Conservation (phyloP, 768 basidiomycete species). For the Pholiota molesta region DNA sequence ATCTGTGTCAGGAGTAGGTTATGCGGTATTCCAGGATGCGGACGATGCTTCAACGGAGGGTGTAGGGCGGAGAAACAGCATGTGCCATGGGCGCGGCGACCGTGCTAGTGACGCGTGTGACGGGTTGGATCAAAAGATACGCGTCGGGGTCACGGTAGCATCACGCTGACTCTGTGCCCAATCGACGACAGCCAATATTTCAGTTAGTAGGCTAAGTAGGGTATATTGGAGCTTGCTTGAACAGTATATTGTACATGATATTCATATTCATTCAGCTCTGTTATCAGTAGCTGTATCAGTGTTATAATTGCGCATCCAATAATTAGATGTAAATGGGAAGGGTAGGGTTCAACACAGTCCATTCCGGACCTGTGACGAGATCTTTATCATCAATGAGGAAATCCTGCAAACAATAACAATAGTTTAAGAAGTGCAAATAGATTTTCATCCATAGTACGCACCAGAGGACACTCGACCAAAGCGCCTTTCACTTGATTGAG, state of each 20-base stretch:
- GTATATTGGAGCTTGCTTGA: not conserved
- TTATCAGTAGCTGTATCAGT: not conserved
- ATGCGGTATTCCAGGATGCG: too few species aligned
- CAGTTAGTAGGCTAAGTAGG: too few species aligned
- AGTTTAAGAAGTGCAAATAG: constrained; percentile 6
- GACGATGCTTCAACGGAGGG: too few species aligned
- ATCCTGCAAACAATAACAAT: constrained; percentile 48
- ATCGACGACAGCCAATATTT: too few species aligned
- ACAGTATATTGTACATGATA: not conserved
- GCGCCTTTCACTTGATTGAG: constrained; percentile 70
- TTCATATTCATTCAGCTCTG: not conserved
- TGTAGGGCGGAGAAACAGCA: too few species aligned
- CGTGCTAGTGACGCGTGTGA: too few species aligned
- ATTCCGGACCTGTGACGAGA: constrained; percentile 70
- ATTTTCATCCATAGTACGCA: constrained; percentile 32
- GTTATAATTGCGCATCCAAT: not conserved
- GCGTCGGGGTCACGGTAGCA: too few species aligned
- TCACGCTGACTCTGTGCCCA: too few species aligned
- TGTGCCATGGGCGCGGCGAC: too few species aligned
- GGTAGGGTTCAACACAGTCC: constrained; percentile 75
- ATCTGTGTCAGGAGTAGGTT: too few species aligned
- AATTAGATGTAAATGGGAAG: constrained; percentile 79
- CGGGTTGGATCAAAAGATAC: too few species aligned
- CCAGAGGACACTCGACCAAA: constrained; percentile 77
- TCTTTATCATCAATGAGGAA: constrained; percentile 84